A percentile compares a stretch with the other conserved stretches of the same genome.
Conservation (phyloP, 2,329 filamentous ascomycete genomes). For the Alternaria ethzedia region DNA sequence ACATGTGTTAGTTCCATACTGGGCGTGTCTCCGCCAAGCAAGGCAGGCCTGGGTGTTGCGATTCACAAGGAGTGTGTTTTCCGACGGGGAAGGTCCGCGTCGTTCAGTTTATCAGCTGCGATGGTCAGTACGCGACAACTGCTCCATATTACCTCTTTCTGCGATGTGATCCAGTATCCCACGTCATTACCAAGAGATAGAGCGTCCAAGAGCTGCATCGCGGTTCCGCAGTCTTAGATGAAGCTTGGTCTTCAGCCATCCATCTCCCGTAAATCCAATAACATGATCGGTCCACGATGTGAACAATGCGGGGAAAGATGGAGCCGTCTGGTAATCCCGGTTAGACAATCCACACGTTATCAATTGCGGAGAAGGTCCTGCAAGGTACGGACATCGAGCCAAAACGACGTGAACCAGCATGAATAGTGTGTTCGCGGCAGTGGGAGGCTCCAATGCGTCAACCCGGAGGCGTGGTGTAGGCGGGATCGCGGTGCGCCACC, state of each 20-base stretch:
- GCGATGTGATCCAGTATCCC: background rate
- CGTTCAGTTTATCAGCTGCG: background rate
- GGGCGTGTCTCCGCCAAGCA: background rate
- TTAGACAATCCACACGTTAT: background rate
- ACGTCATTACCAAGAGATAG: background rate
- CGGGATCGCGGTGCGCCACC: background rate
- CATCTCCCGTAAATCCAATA: background rate
- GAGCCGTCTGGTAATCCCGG: background rate
- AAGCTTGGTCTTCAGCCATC: background rate
- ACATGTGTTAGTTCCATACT: background rate
- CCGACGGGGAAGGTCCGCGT: background rate
- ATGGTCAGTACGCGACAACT: background rate
- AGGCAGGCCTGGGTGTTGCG: background rate
- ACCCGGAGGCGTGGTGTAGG: background rate
- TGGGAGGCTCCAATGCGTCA: background rate
- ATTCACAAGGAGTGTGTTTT: background rate
- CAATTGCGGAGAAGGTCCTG: slow-evolving; percentile 4
- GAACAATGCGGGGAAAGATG: slow-evolving; percentile 2
- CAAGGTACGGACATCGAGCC: background rate
- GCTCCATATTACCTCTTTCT: background rate
- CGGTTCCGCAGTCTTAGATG: background rate
- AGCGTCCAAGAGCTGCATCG: background rate
- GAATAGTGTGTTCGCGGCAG: background rate
- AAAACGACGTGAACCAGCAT: background rate
- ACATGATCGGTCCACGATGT: background rate